Conservation (phyloP, 352 stramenopile genomes). For the Chrysophaeum taylorii region DNA sequence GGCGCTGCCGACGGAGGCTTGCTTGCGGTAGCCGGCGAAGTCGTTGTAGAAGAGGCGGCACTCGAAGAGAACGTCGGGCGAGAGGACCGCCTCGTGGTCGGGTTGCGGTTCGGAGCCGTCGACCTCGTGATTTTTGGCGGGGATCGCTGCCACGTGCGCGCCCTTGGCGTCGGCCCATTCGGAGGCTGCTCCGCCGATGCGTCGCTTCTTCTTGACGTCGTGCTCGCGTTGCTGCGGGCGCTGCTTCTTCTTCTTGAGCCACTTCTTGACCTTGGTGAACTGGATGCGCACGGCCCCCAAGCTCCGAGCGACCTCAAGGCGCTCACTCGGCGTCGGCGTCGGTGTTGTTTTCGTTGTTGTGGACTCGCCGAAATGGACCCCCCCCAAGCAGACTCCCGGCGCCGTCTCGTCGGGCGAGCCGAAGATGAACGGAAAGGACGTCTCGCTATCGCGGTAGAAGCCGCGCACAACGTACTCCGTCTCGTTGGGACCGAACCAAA, state of each 20-base stretch:
- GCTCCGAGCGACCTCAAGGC: background rate
- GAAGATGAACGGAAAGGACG: background rate
- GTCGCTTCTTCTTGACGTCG: too few relatives aligned
- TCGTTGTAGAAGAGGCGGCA: slow-evolving; percentile 7
- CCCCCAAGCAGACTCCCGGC: too few relatives aligned
- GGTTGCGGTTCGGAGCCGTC: background rate
- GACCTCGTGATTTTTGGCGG: too few relatives aligned
- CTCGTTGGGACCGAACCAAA: slow-evolving; percentile 7
- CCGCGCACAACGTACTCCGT: slow-evolving; percentile 7
- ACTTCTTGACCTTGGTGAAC: slow-evolving; percentile 2
- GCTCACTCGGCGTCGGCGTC: background rate
- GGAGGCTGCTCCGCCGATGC: background rate
- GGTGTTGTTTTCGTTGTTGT: too few relatives aligned
- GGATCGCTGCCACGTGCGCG: background rate
- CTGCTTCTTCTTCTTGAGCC: background rate
- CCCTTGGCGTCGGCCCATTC: background rate
- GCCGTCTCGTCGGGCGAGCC: background rate
- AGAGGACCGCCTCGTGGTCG: slow-evolving; percentile 3
- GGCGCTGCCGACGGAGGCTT: background rate
- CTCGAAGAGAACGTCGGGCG: background rate
- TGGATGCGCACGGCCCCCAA: background rate
- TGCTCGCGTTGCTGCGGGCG: too few relatives aligned
- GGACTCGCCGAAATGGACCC: too few relatives aligned
- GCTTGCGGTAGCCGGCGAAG: background rate
- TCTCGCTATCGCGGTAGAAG: background rate